phyloP scores from a whole-genome alignment of 306 rosid genomes.

The Quercus ilex region DNA sequence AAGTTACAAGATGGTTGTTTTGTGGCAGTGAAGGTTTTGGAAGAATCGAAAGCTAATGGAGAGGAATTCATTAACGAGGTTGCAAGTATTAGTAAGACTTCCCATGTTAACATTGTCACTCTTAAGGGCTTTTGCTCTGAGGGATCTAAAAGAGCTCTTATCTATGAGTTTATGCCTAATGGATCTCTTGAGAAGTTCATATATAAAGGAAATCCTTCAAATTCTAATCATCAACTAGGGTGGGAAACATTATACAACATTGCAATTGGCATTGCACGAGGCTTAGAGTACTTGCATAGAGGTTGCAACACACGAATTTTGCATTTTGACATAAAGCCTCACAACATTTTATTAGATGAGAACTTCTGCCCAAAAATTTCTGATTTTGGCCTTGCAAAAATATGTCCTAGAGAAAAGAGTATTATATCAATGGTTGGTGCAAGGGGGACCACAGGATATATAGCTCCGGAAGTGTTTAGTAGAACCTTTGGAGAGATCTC shows the following conservation, averaged over 20 bases:
- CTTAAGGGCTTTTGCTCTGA: too few relatives aligned
- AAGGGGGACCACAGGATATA: conserved; percentile 40
- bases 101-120: too few relatives aligned
- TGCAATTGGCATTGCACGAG: not conserved
- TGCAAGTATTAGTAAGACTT: not conserved
- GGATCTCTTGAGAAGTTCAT: not conserved
- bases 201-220: too few relatives aligned
- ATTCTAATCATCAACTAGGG: not conserved
- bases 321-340: conserved; percentile 18
- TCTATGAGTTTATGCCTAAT: not conserved
- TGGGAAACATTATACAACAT: not conserved
- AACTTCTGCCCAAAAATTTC: conserved; percentile 31
- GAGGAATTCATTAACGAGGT: conserved; percentile 42
- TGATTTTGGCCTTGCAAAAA: conserved; percentile 46
- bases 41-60: not conserved
- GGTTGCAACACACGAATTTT: too few relatives aligned
- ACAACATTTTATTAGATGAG: conserved; percentile 34
- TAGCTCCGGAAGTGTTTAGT: conserved; percentile 32
- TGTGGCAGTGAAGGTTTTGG: conserved; percentile 28
- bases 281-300: not conserved
- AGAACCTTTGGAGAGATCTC: conserved; percentile 24
- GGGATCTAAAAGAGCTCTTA: conserved; percentile 4
- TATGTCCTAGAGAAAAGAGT: conserved; percentile 30
- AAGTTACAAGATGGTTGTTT: conserved; percentile 38
- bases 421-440: conserved; percentile 39